Base-by-base conservation (phyloP, 768 basidiomycete species). In the Kwoniella shandongensis region DNA sequence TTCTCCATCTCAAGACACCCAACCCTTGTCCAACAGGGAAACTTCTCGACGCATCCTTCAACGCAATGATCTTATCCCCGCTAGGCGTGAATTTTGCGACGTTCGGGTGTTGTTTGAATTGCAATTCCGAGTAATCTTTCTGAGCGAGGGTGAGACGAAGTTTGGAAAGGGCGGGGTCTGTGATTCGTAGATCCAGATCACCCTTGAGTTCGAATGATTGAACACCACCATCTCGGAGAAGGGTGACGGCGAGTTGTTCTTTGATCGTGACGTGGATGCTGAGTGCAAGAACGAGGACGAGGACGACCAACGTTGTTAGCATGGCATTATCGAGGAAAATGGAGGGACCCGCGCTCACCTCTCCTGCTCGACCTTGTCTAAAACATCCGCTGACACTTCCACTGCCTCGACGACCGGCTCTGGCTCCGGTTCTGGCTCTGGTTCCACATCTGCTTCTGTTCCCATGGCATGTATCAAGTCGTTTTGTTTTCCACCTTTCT, bases 41-140 rank as follows among this genome's bases (percentile, higher is more conserved):
- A 5, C 84, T 79, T 64, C 85, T 82, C 38, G 85, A 82, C 2
- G 87, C 72, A 71, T 98, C 93, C 78, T 92, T 96, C 61, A 97
- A 80, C 0, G 86, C 86, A 39, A 98, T 81, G 18, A 86, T 75
- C 36, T 88, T 81, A 2, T 83, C 87, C 32, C 32, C 32, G 76
- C 79, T 78, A 57, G 66, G 69, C 0, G 79, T 80, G 59, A 93
- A 90, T 78, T 91, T 94, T 57, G 85, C 88, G 13, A 97, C 88
- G 58, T 96, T 87, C 6, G 94, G 94, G 69, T 97, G 96, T 66
- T 96, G 91, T 78, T 97, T 97, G 83, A 94, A 96, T 76, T 94
- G 91, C 40, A 97, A 78, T 36, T 83, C 85, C 10, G 63, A 41
- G 48, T 72, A 47, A 82, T 83, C 53, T 82, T 69, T 85, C 0